Conservation (phyloP, 805 yeast species). For the Starmerella sirachaensis region DNA sequence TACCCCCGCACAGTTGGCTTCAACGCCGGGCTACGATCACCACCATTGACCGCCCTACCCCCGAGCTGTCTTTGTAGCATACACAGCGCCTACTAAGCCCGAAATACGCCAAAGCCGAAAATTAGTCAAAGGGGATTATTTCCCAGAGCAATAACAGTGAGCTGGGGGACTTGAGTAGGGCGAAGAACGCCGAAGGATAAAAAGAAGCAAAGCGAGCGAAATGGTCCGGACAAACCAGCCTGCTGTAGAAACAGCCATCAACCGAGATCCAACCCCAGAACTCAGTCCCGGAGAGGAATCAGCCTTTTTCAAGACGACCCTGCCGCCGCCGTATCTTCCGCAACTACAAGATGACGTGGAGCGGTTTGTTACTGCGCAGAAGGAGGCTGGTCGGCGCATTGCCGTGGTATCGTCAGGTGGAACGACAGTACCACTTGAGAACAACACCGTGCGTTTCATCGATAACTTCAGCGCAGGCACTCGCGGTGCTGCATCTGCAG, state of each 20-base stretch:
- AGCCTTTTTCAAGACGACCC: slow-evolving; percentile 63
- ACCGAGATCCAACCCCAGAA: slow-evolving; percentile 57
- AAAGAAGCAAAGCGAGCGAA: neutral
- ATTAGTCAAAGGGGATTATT: too few relatives aligned
- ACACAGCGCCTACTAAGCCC: too few relatives aligned
- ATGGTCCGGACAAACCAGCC: slow-evolving; percentile 11
- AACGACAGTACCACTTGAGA: slow-evolving; percentile 93
- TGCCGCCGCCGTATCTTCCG: slow-evolving; percentile 61
- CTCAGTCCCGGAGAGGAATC: too few relatives aligned
- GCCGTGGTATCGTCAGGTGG: slow-evolving; percentile 93
- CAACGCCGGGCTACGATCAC: too few relatives aligned
- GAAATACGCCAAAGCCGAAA: too few relatives aligned
- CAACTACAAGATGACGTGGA: slow-evolving; percentile 46
- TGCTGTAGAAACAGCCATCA: slow-evolving; percentile 49
- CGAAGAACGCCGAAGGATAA: too few relatives aligned
- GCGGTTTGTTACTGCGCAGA: slow-evolving; percentile 51
- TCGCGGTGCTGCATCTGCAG: slow-evolving; percentile 93
- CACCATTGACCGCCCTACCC: too few relatives aligned
- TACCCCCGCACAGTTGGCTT: too few relatives aligned
- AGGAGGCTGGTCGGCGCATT: slow-evolving; percentile 34
- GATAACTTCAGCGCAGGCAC: slow-evolving; percentile 98
- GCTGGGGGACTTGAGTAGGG: too few relatives aligned
- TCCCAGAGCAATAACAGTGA: too few relatives aligned
- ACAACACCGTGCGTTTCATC: slow-evolving; percentile 90
- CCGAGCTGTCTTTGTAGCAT: too few relatives aligned